Evolutionary conservation across 2,329 filamentous ascomycete genomes (phyloP).

Genomic region (Alternaria gansuensis): DNA sequence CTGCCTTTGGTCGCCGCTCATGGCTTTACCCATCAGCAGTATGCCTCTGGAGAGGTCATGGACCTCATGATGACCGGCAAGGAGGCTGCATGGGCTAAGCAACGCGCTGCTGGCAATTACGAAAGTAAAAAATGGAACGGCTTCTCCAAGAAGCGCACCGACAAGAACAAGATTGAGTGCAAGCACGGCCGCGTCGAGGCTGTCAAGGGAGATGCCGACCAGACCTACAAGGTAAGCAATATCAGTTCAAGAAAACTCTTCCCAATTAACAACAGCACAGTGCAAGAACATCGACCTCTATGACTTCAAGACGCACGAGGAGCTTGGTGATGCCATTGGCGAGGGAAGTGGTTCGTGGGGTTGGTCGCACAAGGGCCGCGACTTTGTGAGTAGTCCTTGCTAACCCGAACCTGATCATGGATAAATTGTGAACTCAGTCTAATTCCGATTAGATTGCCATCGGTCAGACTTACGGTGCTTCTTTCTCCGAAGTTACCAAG

Average conservation of each 20-base stretch:
- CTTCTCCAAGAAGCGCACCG: constrained; percentile 40
- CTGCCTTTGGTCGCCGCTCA: constrained; percentile 45
- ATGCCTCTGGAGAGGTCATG: constrained; percentile 49
- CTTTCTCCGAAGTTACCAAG: constrained; percentile 62
- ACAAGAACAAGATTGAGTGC: constrained; percentile 45
- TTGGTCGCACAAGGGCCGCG: constrained; percentile 62
- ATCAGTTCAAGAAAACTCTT: background rate
- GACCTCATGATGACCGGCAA: constrained; percentile 48
- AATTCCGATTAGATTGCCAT: constrained; percentile 53
- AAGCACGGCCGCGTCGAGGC: constrained; percentile 50
- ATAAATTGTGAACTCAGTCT: background rate
- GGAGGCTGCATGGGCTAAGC: constrained; percentile 47
- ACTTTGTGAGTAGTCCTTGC: constrained; percentile 52
- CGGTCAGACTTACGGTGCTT: constrained; percentile 65
- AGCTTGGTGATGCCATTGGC: constrained; percentile 59
- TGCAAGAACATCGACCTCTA: constrained; percentile 62
- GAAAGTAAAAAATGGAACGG: constrained; percentile 46
- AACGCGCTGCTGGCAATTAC: constrained; percentile 44
- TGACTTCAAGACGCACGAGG: constrained; percentile 65
- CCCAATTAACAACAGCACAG: background rate
- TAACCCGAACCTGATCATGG: too few species aligned
- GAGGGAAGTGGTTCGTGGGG: constrained; percentile 62
- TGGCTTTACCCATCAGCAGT: constrained; percentile 42
- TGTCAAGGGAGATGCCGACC: constrained; percentile 50
- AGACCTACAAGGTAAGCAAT: constrained; percentile 47